Evolutionary conservation across 768 basidiomycete genomes (phyloP).

Genomic region (Tulasnella sp.): DNA sequence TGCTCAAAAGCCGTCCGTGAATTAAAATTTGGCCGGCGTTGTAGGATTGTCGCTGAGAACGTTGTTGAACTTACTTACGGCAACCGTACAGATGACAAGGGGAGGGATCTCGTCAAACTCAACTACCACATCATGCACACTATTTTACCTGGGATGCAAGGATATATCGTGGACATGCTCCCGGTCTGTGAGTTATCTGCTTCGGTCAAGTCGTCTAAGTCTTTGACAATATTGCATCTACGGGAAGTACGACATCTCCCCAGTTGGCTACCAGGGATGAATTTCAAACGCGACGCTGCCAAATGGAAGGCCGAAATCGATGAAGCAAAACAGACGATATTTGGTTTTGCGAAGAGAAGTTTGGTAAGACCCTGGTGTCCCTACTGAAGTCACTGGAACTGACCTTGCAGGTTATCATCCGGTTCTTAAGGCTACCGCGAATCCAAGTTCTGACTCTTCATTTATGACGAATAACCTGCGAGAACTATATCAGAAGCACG

Average conservation of each 20-base stretch:
- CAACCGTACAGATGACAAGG: neutral
- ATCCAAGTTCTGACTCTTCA: too few relatives aligned
- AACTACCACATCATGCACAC: neutral
- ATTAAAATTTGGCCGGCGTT: neutral
- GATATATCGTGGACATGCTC: neutral
- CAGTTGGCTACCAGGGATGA: neutral
- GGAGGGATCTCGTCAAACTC: neutral
- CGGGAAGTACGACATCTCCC: slow-evolving; percentile 1
- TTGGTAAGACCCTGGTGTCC: neutral
- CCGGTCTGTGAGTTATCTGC: neutral
- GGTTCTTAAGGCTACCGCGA: too few relatives aligned
- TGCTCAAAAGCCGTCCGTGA: neutral
- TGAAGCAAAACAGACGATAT: neutral
- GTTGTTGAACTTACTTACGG: neutral
- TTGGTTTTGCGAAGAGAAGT: neutral
- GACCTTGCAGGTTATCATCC: neutral
- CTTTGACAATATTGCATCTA: neutral
- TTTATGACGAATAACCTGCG: neutral
- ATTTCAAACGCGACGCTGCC: slow-evolving; percentile 2
- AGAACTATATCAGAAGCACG: neutral
- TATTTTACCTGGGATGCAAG: neutral
- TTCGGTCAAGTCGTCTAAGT: neutral
- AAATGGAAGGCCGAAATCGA: neutral
- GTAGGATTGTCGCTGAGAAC: neutral
- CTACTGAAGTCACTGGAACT: neutral